Conservation (phyloP, 2,329 filamentous ascomycete species). For the Fusarium pseudoanthophilum region DNA sequence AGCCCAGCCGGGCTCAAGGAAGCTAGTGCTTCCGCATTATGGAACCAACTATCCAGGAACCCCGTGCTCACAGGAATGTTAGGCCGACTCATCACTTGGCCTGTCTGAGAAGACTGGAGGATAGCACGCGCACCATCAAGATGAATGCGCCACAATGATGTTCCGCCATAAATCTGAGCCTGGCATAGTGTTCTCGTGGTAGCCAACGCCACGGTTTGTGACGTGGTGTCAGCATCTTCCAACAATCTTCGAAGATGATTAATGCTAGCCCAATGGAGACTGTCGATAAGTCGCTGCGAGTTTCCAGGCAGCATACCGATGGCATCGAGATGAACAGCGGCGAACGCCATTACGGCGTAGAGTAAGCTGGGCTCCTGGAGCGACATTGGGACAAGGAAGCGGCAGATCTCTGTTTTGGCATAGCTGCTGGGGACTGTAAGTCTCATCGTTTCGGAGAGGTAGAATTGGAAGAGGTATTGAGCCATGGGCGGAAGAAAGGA, state of each 20-base stretch:
- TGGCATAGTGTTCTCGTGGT: conserved; percentile 29
- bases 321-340: conserved; percentile 20
- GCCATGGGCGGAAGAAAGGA: conserved; percentile 18
- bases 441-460: conserved; percentile 28
- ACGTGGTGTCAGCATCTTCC: neutral
- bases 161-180: conserved; percentile 29
- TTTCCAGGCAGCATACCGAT: neutral
- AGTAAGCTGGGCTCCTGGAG: conserved; percentile 22
- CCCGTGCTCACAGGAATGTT: neutral
- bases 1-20: conserved; percentile 22
- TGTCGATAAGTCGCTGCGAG: conserved; percentile 7
- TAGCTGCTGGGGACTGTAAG: conserved; percentile 30
- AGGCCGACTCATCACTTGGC: rapidly evolving
- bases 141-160: conserved; percentile 22
- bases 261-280: conserved; percentile 18
- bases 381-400: conserved; percentile 30
- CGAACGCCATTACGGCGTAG: conserved; percentile 31
- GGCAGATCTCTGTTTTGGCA: conserved; percentile 25
- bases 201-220: conserved; percentile 17
- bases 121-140: conserved; percentile 28
- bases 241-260: conserved; percentile 5
- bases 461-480: conserved; percentile 26
- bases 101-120: neutral
- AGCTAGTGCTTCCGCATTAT: conserved; percentile 30
- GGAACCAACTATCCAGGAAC: conserved; percentile 31